Base-by-base conservation (phyloP, 164 flowering plant species). In the Nymphaea colorata region DNA sequence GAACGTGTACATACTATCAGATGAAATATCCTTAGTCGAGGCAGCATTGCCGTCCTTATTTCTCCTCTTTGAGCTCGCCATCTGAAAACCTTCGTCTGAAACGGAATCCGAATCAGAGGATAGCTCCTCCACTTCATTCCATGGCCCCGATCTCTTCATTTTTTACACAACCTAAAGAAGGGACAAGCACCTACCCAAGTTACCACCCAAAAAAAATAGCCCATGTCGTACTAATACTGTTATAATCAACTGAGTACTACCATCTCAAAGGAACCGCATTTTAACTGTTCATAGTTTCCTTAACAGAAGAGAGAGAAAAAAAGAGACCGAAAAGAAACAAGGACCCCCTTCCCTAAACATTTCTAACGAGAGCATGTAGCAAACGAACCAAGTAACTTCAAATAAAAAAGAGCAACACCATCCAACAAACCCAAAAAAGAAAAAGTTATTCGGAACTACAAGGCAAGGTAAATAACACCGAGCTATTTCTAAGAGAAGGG, bases 21-120 rank as follows among this genome's bases (percentile, higher is more conserved):
- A 15, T 25, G 66, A 45, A 51, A 67, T 41, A 25, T 78, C 80
- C 64, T 70, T 66, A 64, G 68, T 36, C 17, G 77, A 70, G 42
- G 42, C 64, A 61, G 41, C 64, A 55, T 41, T 44, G 5, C 64
- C 16, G 16, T 41, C 55, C 43, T 62, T 64, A 64, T 44, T 41
- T 42, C 59, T 67, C 17, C 71, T 61, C 60, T 70, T 71, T 65
- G 57, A 44, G 67, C 59, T 69, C 25, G 75, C 75, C 67, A 67
- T 12, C 8, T 63, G 74, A 47, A 66, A 65, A 60, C 68, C 78
- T 62, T 65, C 61, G 14, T 80, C 80, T 5, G 82, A 61, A 44
- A 73, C 74, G 0, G 80, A 77, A 16, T 83, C 81, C 25, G 79
- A 74, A 68, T 79, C 81, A 11, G 80, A 76, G 8, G 82, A 80